Percentiles rank a stretch among this genome's conserved stretches.
These are phyloP conservation scores for Sherardia arvensis DNA, from an alignment of 257 asterid genomes.

Conservation along the genomic window DNA sequence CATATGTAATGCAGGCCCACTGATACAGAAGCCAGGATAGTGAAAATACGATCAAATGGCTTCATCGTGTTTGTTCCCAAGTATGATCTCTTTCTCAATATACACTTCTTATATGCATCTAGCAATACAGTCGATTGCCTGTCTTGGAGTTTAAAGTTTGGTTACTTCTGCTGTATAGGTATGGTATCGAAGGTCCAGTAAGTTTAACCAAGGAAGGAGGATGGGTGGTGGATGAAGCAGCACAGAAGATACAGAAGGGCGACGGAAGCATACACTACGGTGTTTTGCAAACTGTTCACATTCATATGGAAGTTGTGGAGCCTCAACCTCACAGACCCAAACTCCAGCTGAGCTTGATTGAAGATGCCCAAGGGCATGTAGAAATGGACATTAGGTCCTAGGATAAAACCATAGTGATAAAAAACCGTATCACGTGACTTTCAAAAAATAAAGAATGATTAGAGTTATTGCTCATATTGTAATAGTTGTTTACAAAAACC, in stretches of 20 bases:
- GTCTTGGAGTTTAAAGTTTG: not conserved
- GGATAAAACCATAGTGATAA: too few relatives aligned
- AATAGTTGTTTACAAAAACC: too few relatives aligned
- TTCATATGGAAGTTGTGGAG: conserved; percentile 88
- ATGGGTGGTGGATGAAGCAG: conserved; percentile 73
- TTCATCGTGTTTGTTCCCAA: conserved; percentile 91
- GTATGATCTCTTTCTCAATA: conserved; percentile 30
- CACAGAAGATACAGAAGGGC: conserved; percentile 54
- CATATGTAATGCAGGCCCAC: conserved; percentile 57
- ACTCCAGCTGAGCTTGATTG: conserved; percentile 68
- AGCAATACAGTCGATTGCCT: not conserved
- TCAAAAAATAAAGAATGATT: too few relatives aligned
- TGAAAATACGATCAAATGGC: conserved; percentile 87
- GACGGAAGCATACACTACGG: conserved; percentile 50
- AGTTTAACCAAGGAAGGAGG: conserved; percentile 62
- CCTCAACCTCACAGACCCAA: conserved; percentile 96
- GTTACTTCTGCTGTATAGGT: conserved; percentile 31
- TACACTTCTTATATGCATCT: too few relatives aligned
- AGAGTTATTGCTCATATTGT: too few relatives aligned
- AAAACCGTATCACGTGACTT: too few relatives aligned
- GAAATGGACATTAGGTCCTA: too few relatives aligned
- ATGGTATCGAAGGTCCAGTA: conserved; percentile 95
- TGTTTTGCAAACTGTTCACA: conserved; percentile 61
- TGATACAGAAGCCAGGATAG: conserved; percentile 88
- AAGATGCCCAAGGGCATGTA: too few relatives aligned